Evolutionary conservation across 73 alveolate genomes (phyloP).

Genomic region (Tetrahymena elliotti): DNA sequence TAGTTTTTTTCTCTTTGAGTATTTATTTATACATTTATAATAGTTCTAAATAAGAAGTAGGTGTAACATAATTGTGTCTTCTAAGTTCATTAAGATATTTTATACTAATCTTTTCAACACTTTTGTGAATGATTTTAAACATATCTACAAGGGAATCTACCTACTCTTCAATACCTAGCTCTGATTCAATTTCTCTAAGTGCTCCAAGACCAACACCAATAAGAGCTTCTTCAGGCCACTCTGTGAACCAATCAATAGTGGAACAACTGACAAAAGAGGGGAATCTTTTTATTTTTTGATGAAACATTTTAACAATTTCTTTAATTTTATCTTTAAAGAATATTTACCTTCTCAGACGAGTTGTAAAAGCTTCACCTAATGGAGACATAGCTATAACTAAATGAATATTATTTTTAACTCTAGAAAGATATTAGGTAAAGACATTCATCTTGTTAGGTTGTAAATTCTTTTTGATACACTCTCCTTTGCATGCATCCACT

Average conservation of each 20-base stretch:
- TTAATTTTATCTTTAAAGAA: slow-evolving; percentile 44
- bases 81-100: slow-evolving; percentile 69
- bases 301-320: too few relatives aligned
- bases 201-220: slow-evolving; percentile 22
- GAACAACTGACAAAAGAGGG: slow-evolving; percentile 97
- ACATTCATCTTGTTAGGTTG: slow-evolving; percentile 56
- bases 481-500: slow-evolving; percentile 21
- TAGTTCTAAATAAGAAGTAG: slow-evolving; percentile 72
- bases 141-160: slow-evolving; percentile 31
- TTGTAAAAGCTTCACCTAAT: slow-evolving; percentile 89
- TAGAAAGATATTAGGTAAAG: slow-evolving; percentile 57
- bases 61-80: slow-evolving; percentile 77
- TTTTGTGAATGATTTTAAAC: slow-evolving; percentile 63
- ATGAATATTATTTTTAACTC: slow-evolving; percentile 89
- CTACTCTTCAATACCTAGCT: slow-evolving; percentile 18
- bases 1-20: slow-evolving; percentile 49
- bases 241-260: slow-evolving; percentile 90
- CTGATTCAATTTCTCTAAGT: slow-evolving; percentile 20
- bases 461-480: slow-evolving; percentile 55
- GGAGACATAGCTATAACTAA: slow-evolving; percentile 96
- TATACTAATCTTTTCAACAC: slow-evolving; percentile 64
- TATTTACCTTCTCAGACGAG: slow-evolving; percentile 88
- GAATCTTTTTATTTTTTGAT: too few relatives aligned
- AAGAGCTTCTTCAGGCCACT: slow-evolving; percentile 83
- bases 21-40: slow-evolving; percentile 74